Conservation (phyloP, 768 basidiomycete genomes). For the Albatrellus ellisii region DNA sequence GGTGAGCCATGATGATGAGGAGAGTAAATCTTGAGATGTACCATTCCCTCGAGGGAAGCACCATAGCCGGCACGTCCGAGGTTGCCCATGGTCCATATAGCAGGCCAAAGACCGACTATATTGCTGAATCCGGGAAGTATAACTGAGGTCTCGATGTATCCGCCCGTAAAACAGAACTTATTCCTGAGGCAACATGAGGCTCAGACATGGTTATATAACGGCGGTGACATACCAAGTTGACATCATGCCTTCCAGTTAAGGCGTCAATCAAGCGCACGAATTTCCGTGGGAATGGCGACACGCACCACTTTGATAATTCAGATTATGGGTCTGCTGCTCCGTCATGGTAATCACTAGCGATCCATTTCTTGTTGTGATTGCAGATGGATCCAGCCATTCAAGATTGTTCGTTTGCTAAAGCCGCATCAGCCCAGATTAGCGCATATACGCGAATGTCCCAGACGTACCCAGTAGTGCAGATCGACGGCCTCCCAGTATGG, state of each 20-base stretch:
- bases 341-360: constrained; percentile 63
- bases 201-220: constrained; percentile 2
- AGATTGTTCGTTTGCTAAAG: constrained; percentile 19
- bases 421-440: not conserved
- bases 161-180: constrained; percentile 89
- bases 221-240: constrained; percentile 25
- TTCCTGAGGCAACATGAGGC: constrained; percentile 31
- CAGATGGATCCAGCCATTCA: constrained; percentile 81
- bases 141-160: constrained; percentile 56
- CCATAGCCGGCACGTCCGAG: constrained; percentile 82
- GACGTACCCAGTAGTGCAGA: constrained; percentile 65
- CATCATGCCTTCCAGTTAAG: constrained; percentile 27
- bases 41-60: constrained; percentile 70
- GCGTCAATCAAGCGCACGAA: not conserved
- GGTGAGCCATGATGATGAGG: not conserved
- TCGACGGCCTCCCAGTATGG: constrained; percentile 82
- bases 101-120: constrained; percentile 59
- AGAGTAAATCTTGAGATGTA: constrained; percentile 20
- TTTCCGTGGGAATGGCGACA: not conserved
- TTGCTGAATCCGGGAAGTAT: constrained; percentile 52
- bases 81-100: constrained; percentile 71
- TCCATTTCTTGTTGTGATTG: constrained; percentile 63
- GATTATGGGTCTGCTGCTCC: constrained; percentile 49
- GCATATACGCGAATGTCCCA: constrained; percentile 1
- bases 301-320: constrained; percentile 55